Percentiles rank a stretch among this genome's conserved stretches.
These are phyloP conservation scores for Blastobotrys buckinghamii DNA, from an alignment of 1,139 yeast species.

Conservation along the genomic window DNA sequence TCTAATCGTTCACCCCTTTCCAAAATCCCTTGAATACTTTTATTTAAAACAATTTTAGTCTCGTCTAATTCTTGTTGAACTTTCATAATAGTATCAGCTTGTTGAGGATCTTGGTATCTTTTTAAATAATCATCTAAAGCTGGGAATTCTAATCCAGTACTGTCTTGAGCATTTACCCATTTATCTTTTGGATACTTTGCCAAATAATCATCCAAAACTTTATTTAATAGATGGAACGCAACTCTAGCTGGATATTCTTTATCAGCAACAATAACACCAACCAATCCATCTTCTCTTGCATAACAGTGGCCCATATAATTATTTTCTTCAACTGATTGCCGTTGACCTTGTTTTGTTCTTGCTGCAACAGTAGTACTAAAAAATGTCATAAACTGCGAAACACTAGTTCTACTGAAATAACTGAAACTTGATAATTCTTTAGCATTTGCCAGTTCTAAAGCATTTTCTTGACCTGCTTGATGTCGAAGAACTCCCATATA, in stretches of 20 bases:
- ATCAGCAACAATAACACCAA: conserved; percentile 92
- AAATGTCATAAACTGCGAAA: conserved; percentile 82
- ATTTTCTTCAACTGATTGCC: conserved; percentile 88
- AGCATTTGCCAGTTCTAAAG: conserved; percentile 68
- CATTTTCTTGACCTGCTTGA: conserved; percentile 43
- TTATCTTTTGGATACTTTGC: conserved; percentile 70
- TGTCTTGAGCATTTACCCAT: conserved; percentile 53
- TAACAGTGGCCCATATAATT: conserved; percentile 71
- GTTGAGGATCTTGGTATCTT: conserved; percentile 93
- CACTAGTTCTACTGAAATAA: conserved; percentile 65
- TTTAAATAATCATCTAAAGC: conserved; percentile 63
- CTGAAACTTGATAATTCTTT: conserved; percentile 81
- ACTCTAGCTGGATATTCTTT: conserved; percentile 96
- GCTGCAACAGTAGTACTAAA: conserved; percentile 86
- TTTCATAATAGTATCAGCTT: conserved; percentile 94
- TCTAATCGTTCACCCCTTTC: conserved; percentile 97
- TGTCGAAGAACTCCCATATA: conserved; percentile 82
- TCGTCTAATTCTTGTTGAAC: conserved; percentile 98
- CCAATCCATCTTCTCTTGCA: conserved; percentile 81
- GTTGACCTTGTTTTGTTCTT: conserved; percentile 82
- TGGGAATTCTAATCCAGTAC: conserved; percentile 46
- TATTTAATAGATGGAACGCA: conserved; percentile 90
- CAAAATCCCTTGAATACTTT: conserved; percentile 88
- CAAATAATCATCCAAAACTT: conserved; percentile 83
- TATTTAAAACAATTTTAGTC: conserved; percentile 91